Percentiles rank a stretch among this genome's conserved stretches.
Conservation (phyloP, 2,329 filamentous ascomycete species). For the Neoascochyta sp. region DNA sequence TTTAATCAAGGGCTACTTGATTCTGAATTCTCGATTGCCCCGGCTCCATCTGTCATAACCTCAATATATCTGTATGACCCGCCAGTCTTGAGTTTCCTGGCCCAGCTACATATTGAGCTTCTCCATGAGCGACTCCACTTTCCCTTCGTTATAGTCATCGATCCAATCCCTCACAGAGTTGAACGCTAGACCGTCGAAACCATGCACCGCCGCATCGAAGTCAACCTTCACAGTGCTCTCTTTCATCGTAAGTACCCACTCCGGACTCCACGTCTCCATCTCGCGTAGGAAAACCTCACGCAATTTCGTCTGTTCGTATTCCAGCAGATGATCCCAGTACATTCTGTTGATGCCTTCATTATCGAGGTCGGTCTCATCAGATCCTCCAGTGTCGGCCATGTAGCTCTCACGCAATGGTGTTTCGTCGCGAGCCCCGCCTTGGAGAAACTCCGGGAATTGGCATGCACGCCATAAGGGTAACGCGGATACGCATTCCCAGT, state of each 20-base stretch:
- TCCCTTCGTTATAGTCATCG: no score
- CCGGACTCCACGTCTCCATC: conserved; percentile 1
- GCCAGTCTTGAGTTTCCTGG: no score
- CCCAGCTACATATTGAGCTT: no score
- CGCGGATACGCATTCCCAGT: conserved; percentile 14
- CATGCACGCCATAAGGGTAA: conserved; percentile 11
- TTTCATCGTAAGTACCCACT: neutral
- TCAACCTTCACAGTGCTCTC: conserved; percentile 1
- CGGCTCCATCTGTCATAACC: no score
- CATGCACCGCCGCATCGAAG: conserved; percentile 2
- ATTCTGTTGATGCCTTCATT: conserved; percentile 7
- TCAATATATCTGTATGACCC: no score
- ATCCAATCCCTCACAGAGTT: no score
- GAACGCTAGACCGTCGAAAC: no score
- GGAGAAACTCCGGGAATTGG: conserved; percentile 7
- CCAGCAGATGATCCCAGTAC: conserved; percentile 10
- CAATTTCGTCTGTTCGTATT: conserved; percentile 10
- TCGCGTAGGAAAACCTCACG: conserved; percentile 4
- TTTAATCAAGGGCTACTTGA: no score
- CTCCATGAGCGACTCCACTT: no score
- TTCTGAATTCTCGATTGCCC: no score
- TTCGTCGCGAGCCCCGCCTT: conserved; percentile 4
- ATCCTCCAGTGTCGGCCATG: conserved; percentile 1
- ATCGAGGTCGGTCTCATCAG: conserved; percentile 5
- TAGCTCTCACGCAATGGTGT: conserved; percentile 1